Evolutionary conservation across 768 basidiomycete species (phyloP).

Genomic region (Pleurotus djamor): DNA sequence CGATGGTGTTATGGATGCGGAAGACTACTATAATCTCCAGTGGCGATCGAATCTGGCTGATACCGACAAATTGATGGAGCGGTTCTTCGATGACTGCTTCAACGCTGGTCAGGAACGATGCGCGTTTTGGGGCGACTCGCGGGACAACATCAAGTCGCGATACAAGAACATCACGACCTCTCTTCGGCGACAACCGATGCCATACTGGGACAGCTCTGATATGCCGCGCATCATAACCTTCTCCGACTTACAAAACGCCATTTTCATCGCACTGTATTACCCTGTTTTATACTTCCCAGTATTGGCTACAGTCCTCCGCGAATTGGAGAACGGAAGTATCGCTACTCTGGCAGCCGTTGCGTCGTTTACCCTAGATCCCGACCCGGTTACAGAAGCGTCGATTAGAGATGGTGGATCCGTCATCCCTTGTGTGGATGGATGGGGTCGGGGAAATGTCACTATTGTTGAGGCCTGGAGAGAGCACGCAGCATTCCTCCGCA

Average conservation of each 20-base stretch:
- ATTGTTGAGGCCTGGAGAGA: not conserved
- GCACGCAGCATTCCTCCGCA: not conserved
- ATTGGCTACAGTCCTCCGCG: constrained; percentile 16
- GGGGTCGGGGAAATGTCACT: not conserved
- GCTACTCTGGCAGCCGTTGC: not conserved
- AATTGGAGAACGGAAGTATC: constrained; percentile 20
- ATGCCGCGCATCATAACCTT: constrained; percentile 19
- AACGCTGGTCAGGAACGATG: constrained; percentile 17
- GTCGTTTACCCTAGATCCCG: not conserved
- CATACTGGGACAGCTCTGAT: constrained; percentile 8
- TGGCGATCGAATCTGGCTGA: constrained; percentile 15
- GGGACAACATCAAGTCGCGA: constrained; percentile 10
- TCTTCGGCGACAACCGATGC: constrained; percentile 14
- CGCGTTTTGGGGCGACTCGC: constrained; percentile 17
- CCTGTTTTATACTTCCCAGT: constrained; percentile 15
- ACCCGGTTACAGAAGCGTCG: not conserved
- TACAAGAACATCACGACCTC: constrained; percentile 11
- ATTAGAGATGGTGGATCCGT: not conserved
- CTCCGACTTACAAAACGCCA: constrained; percentile 11
- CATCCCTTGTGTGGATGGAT: not conserved
- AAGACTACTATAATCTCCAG: constrained; percentile 15
- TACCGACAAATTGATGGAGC: constrained; percentile 16
- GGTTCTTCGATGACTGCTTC: constrained; percentile 17
- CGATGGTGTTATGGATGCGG: constrained; percentile 28
- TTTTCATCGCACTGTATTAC: constrained; percentile 17